Conservation (phyloP, 495 filamentous ascomycete species). For the Tuber brumale region DNA sequence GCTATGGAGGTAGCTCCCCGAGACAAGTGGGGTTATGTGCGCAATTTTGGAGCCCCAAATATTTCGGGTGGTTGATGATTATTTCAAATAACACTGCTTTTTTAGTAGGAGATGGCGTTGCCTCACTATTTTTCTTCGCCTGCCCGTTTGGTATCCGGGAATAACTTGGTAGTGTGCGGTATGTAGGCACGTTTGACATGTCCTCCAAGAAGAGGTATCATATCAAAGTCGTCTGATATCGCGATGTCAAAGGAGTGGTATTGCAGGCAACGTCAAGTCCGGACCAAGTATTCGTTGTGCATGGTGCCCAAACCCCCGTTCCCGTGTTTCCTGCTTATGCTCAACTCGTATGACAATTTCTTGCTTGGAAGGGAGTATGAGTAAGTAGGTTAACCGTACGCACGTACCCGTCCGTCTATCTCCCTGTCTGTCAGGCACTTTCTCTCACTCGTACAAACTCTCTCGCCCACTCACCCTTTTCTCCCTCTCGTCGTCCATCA, state of each 20-base stretch:
- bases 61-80: no score
- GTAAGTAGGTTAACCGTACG: neutral
- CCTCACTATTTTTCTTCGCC: no score
- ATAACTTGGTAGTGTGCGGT: neutral
- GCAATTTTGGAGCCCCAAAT: no score
- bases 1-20: no score
- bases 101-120: no score
- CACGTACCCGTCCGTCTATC: neutral
- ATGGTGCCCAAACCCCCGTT: neutral
- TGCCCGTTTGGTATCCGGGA: neutral
- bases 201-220: neutral
- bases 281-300: neutral
- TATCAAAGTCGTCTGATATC: neutral
- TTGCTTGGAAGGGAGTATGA: neutral
- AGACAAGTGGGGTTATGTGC: no score
- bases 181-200: neutral
- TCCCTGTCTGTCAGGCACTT: neutral
- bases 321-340: neutral
- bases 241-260: no score
- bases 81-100: no score
- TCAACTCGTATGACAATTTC: neutral
- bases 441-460: neutral
- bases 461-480: neutral
- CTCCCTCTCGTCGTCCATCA: neutral
- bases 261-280: neutral